Evolutionary conservation across 2,329 filamentous ascomycete species (phyloP), one percentile per base, ranked within the genome.

Genomic region (Fusarium torreyae): DNA sequence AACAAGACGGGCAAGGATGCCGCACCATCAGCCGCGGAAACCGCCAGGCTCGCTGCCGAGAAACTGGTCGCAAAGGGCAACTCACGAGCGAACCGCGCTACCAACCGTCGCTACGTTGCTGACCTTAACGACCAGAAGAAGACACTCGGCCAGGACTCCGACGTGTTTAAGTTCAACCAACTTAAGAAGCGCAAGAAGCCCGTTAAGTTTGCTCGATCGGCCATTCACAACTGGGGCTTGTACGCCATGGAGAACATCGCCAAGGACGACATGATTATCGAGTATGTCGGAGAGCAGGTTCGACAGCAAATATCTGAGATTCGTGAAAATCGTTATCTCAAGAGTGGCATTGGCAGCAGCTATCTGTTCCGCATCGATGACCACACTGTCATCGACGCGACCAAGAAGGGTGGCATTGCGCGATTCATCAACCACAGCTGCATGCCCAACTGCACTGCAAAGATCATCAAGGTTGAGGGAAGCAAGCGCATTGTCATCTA

Each of bases 111-210:
- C 48, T 91, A 97, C 66, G 92, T 97, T 69, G 96, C 96, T 56
- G 96, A 98, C 76, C 91, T 99, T 73, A 97, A 97, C 77, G 93
- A 96, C 45, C 94, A 98, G 79, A 97, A 97, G 84, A 94, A 94
- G 81, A 92, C 91, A 14, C 86, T 94, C 20, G 92, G 91, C 54
- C 88, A 89, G 67, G 94, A 97, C 71, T 93, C 94, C 56, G 95
- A 98, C 75, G 94, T 96, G 31, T 89, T 99, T 75, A 92, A 95
- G 61, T 99, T 99, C 87, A 99, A 99, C 81, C 96, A 98, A 83
- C 90, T 99, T 61, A 98, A 98, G 87, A 99, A 98, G 83, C 92
- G 96, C 66, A 99, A 98, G 89, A 99, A 99, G 85, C 94, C 95
- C 2, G 96, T 99, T 79, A 96, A 97, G 78, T 99, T 99, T 81